These are phyloP conservation scores for Pythium apleroticum DNA, from an alignment of 352 stramenopile species.

Conservation along the genomic window DNA sequence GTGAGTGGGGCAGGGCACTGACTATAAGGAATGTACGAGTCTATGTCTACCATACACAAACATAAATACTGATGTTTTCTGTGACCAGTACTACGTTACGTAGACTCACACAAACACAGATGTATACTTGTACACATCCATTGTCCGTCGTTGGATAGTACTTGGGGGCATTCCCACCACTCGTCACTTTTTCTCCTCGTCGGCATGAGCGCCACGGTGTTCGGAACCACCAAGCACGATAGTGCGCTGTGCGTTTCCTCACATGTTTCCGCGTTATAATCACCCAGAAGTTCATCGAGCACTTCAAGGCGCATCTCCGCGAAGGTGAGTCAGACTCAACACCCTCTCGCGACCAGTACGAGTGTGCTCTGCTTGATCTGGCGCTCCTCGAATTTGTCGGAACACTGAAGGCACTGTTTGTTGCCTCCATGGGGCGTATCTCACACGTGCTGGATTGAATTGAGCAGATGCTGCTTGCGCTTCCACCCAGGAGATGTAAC, in stretches of 20 bases:
- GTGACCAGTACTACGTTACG: neutral
- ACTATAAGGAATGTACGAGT: neutral
- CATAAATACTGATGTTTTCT: neutral
- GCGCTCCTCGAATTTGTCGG: constrained; percentile 8
- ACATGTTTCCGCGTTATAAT: constrained; percentile 2
- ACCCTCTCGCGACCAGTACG: neutral
- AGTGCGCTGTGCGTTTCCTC: neutral
- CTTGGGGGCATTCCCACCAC: neutral
- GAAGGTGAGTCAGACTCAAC: neutral
- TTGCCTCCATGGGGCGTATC: neutral
- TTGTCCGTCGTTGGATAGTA: neutral
- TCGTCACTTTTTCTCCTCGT: neutral
- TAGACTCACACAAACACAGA: neutral
- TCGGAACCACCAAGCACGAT: neutral
- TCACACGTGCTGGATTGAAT: constrained; percentile 1
- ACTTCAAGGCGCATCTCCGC: neutral
- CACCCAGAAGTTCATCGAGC: constrained; percentile 5
- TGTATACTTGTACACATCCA: neutral
- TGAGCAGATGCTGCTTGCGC: neutral
- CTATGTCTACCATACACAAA: neutral
- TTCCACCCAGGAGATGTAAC: too few relatives aligned
- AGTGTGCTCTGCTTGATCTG: neutral
- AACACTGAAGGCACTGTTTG: neutral
- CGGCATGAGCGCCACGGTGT: neutral
- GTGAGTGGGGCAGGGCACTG: neutral